A percentile compares a stretch with the other conserved stretches of the same genome.
Evolutionary conservation across 208 protist genomes (phyloP).

Genomic region (Angomonas ambiguus): DNA sequence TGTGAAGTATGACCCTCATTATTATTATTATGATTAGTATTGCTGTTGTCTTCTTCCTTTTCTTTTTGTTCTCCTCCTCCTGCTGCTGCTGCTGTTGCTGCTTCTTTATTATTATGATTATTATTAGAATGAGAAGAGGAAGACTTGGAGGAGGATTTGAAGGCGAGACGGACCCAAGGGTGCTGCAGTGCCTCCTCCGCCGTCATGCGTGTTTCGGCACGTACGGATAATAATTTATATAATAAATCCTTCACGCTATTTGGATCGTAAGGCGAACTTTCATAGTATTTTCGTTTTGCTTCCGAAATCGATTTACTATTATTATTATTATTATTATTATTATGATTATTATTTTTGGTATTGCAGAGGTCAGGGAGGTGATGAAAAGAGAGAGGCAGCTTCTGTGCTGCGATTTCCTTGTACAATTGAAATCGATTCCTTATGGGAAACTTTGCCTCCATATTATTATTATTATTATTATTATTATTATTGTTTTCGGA

Average conservation of each 20-base stretch:
- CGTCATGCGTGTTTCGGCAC: constrained; percentile 54
- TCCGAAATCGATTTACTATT: background rate
- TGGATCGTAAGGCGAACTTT: constrained; percentile 12
- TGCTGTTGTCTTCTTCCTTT: constrained; percentile 14
- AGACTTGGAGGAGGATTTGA: constrained; percentile 24
- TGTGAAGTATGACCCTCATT: background rate
- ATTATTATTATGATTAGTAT: background rate
- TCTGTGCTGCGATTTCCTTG: constrained; percentile 50
- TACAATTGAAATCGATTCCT: constrained; percentile 69
- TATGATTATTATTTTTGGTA: background rate
- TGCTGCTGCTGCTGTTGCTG: background rate
- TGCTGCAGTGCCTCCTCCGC: constrained; percentile 66
- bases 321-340: constrained; percentile 2
- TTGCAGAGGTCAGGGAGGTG: constrained; percentile 37
- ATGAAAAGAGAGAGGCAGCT: constrained; percentile 32
- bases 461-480: background rate
- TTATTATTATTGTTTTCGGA: background rate
- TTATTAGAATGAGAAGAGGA: too few species aligned
- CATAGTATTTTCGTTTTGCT: background rate
- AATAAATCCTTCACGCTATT: constrained; percentile 58
- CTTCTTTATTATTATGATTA: constrained; percentile 5
- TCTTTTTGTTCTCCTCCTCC: background rate
- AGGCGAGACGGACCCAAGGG: constrained; percentile 53
- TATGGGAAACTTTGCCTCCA: constrained; percentile 3
- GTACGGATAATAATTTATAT: constrained; percentile 45